Conservation (phyloP, 805 yeast species). For the Kuraishia borneana region DNA sequence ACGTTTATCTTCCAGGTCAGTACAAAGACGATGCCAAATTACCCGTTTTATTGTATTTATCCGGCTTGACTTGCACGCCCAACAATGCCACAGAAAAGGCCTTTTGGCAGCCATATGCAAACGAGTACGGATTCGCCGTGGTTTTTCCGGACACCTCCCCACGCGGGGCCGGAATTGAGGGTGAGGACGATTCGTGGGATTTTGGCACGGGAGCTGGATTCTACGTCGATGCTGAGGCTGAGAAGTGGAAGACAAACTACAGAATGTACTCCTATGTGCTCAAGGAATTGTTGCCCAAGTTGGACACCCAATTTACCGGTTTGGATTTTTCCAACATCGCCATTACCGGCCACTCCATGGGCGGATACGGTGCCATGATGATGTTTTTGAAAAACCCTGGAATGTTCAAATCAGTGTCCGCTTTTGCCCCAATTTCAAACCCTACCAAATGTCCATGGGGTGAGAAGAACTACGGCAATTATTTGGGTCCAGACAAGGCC, state of each 20-base stretch:
- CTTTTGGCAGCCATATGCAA: conserved; percentile 70
- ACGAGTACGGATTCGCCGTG: conserved; percentile 72
- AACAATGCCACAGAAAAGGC: conserved; percentile 93
- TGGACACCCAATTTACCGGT: conserved; percentile 28
- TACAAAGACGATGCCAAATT: conserved; percentile 27
- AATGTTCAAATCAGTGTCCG: conserved; percentile 68
- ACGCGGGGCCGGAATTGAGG: conserved; percentile 65
- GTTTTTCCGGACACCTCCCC: conserved; percentile 98
- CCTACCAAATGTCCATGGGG: conserved; percentile 85
- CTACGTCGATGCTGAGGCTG: conserved; percentile 73
- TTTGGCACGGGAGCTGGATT: conserved; percentile 96
- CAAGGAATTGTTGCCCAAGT: conserved; percentile 50
- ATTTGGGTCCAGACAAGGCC: conserved; percentile 52
- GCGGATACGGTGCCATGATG: conserved; percentile 87
- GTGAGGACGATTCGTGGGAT: conserved; percentile 67
- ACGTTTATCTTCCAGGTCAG: conserved; percentile 66
- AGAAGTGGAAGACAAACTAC: conserved; percentile 63
- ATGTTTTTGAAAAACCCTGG: conserved; percentile 58
- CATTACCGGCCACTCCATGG: conserved; percentile 98
- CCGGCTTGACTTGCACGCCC: conserved; percentile 92
- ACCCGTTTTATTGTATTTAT: conserved; percentile 71
- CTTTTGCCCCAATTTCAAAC: conserved; percentile 84
- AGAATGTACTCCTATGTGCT: conserved; percentile 80
- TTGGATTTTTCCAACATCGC: conserved; percentile 60
- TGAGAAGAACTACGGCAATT: conserved; percentile 66